These are phyloP conservation scores for Potentilla sterilis DNA, from an alignment of 306 rosid species.

Conservation along the genomic window DNA sequence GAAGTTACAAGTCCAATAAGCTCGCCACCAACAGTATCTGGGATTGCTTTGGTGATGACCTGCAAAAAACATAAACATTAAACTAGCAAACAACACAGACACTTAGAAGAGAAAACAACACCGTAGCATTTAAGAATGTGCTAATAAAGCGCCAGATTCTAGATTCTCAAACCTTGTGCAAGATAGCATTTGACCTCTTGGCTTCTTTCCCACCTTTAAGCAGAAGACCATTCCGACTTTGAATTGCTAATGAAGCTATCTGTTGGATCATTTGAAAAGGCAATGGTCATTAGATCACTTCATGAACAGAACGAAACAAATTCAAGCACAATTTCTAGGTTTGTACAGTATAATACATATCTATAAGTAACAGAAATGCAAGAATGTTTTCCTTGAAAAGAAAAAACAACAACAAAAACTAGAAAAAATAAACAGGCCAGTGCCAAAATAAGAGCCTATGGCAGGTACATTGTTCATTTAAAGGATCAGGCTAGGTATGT, in stretches of 20 bases:
- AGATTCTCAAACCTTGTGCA: conserved; percentile 70
- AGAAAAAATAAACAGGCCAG: not conserved
- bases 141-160: not conserved
- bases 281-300: conserved; percentile 14
- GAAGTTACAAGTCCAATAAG: conserved; percentile 88
- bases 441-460: not conserved
- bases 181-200: conserved; percentile 60
- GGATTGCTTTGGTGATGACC: conserved; percentile 77
- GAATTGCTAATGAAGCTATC: conserved; percentile 88
- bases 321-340: not conserved
- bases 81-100: not conserved
- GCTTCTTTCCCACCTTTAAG: conserved; percentile 98
- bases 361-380: not conserved
- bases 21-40: conserved; percentile 58
- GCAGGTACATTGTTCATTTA: not conserved
- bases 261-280: conserved; percentile 29
- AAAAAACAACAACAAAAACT: not conserved
- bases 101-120: not conserved
- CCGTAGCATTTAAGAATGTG: not conserved
- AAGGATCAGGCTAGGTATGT: not conserved
- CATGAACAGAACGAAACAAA: not conserved
- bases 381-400: not conserved
- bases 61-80: conserved; percentile 21
- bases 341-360: not conserved
- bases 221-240: conserved; percentile 88